Evolutionary conservation across 192 early-diverging fungal genomes (phyloP), one percentile per base, ranked within the genome.

Genomic region (Podila verticillata): DNA sequence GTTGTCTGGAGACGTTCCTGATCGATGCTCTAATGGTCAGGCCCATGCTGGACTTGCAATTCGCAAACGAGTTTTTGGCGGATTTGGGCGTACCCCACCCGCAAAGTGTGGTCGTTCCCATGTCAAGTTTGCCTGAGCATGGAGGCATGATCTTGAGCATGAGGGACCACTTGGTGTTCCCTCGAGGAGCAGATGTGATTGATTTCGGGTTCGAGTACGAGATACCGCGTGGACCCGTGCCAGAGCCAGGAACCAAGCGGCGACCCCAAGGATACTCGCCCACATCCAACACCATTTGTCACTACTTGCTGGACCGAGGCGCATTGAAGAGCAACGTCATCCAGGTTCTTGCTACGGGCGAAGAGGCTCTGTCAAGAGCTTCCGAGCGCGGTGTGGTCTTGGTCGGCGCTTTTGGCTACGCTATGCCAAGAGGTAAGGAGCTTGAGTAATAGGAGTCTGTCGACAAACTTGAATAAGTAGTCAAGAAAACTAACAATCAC

Each of bases 111-210:
- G 75, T 94, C 15, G 90, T 87, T 7, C 87, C 93, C 12, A 84
- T 94, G 68, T 86, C 85, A 29, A 91, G 89, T 34, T 73, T 94
- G 49, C 85, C 92, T 2, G 93, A 94, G 81, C 89, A 94, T 56
- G 93, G 93, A 57, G 92, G 93, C 10, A 90, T 91, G 82, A 85
- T 93, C 31, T 72, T 94, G 66, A 85, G 89, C 49, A 87, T 93
- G 74, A 86, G 91, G n/a, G 92, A 94, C 72, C 44, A 70, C 24
- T 82, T 88, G 56, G 62, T 93, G 2, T 88, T 85, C 62, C 78
- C 80, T 9, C 54, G 71, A 32, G 83, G 83, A 13, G 66, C 80
- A 0, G 83, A 84, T 58, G 67, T 82, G 47, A 77, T 74, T 57
- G 74, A 74, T 57, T 82, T 84, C 64, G 75, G 75, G 48, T 80